These are phyloP conservation scores for Talaromyces sp. DNA, from an alignment of 2,329 filamentous ascomycete genomes.

Conservation along the genomic window DNA sequence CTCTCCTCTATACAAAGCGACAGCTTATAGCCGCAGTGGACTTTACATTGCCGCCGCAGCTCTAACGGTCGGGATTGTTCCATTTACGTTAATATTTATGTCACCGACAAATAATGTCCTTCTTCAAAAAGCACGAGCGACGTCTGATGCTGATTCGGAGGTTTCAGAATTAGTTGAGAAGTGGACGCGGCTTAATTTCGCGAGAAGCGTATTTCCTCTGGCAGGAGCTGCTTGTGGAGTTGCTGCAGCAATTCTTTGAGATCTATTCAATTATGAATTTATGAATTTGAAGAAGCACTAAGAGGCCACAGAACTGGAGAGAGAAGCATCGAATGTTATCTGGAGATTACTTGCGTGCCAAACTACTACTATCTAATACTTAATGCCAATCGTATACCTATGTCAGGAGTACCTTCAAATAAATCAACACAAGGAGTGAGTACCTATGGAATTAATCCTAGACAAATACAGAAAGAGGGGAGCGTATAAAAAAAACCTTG, in stretches of 20 bases:
- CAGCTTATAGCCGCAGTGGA: slow-evolving; percentile 7
- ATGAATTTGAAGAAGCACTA: not conserved
- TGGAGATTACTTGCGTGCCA: too few species aligned
- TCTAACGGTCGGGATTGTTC: slow-evolving; percentile 36
- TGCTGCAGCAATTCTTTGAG: slow-evolving; percentile 15
- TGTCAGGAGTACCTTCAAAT: too few species aligned
- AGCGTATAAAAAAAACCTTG: too few species aligned
- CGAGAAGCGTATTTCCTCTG: slow-evolving; percentile 25
- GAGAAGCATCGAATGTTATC: too few species aligned
- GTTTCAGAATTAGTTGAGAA: slow-evolving; percentile 20
- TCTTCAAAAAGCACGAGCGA: slow-evolving; percentile 18
- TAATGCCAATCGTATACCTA: too few species aligned
- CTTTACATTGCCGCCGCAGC: slow-evolving; percentile 32
- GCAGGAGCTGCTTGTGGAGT: slow-evolving; percentile 19
- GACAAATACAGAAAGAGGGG: too few species aligned
- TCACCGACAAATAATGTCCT: slow-evolving; percentile 31
- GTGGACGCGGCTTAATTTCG: slow-evolving; percentile 26
- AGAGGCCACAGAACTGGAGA: too few species aligned
- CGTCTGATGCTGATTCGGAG: slow-evolving; percentile 12
- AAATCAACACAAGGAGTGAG: too few species aligned
- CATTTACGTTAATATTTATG: slow-evolving; percentile 37
- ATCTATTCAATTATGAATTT: too few species aligned
- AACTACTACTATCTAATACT: too few species aligned
- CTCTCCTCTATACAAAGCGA: slow-evolving; percentile 14
- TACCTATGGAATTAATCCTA: too few species aligned